Percentiles rank a stretch among this genome's conserved stretches.
Evolutionary conservation across 139 green algal species (phyloP).

Genomic region (Chlorella sp.): DNA sequence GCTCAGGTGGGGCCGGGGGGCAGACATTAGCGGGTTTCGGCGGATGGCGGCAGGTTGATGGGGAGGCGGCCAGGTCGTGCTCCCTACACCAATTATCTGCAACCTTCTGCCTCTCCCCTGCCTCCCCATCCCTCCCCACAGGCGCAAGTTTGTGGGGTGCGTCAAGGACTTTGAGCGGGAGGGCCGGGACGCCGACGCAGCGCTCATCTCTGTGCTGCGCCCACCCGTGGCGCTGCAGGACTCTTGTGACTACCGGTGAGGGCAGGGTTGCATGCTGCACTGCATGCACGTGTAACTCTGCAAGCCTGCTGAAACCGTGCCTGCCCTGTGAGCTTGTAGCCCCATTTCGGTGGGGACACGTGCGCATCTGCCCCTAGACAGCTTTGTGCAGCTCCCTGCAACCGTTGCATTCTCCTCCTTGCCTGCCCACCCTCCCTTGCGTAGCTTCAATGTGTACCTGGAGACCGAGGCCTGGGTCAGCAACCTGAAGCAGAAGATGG

Average conservation of each 20-base stretch:
- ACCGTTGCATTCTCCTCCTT: too few relatives aligned
- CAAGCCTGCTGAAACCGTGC: too few relatives aligned
- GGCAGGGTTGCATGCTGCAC: background rate
- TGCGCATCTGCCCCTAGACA: too few relatives aligned
- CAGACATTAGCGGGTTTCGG: too few relatives aligned
- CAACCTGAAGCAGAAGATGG: constrained; percentile 59
- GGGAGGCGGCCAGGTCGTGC: too few relatives aligned
- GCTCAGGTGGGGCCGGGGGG: background rate
- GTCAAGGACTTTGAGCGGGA: constrained; percentile 8
- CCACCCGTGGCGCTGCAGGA: constrained; percentile 42
- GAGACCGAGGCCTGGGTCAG: constrained; percentile 48
- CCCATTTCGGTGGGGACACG: too few relatives aligned
- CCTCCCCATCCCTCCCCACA: background rate
- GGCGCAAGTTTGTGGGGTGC: constrained; percentile 35
- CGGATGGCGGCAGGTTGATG: too few relatives aligned
- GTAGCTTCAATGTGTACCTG: constrained; percentile 56
- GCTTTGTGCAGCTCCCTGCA: too few relatives aligned
- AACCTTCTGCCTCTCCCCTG: background rate
- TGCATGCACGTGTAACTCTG: too few relatives aligned
- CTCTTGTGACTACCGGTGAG: constrained; percentile 38
- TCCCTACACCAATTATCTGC: too few relatives aligned
- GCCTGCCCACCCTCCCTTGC: background rate
- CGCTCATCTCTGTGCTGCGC: constrained; percentile 31
- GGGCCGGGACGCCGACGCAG: constrained; percentile 28
- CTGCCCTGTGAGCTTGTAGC: too few relatives aligned